Evolutionary conservation across 2,329 filamentous ascomycete species (phyloP).

Genomic region (Fusarium dimerum): DNA sequence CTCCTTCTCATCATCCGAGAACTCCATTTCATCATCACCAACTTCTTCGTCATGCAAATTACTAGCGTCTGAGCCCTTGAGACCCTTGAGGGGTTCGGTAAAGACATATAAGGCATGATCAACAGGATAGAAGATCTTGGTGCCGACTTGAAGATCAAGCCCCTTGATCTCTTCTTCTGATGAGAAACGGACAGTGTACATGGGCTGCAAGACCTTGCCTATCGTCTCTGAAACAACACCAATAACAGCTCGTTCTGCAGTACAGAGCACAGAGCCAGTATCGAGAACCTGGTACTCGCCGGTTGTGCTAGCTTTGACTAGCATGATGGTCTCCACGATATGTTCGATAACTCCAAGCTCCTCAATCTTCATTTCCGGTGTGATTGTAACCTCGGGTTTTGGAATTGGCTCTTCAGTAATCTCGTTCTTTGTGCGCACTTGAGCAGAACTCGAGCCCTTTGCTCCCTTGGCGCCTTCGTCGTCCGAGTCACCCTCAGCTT

Average conservation of each 20-base stretch:
- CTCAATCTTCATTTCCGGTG: constrained; percentile 73
- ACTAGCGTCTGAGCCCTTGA: constrained; percentile 91
- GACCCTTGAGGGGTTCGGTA: constrained; percentile 73
- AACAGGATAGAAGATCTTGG: constrained; percentile 76
- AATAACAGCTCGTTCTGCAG: constrained; percentile 71
- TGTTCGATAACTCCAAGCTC: constrained; percentile 75
- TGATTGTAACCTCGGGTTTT: constrained; percentile 79
- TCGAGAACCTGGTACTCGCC: constrained; percentile 87
- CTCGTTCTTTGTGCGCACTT: constrained; percentile 83
- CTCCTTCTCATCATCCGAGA: constrained; percentile 95
- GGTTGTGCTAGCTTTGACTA: constrained; percentile 76
- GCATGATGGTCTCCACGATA: constrained; percentile 74
- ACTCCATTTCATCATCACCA: constrained; percentile 83
- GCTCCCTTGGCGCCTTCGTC: constrained; percentile 64
- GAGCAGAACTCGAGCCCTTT: constrained; percentile 40
- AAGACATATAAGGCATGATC: constrained; percentile 82
- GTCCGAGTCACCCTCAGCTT: constrained; percentile 76
- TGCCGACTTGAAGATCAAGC: constrained; percentile 67
- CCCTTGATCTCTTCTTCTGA: constrained; percentile 67
- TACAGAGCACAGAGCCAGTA: constrained; percentile 79
- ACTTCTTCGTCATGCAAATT: constrained; percentile 95
- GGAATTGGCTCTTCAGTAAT: constrained; percentile 61
- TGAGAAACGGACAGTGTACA: constrained; percentile 80
- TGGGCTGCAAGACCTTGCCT: constrained; percentile 80
- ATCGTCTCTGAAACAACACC: constrained; percentile 84